Evolutionary conservation across 305 asterid genomes (phyloP).

Genomic region (Fraxinus sp.): DNA sequence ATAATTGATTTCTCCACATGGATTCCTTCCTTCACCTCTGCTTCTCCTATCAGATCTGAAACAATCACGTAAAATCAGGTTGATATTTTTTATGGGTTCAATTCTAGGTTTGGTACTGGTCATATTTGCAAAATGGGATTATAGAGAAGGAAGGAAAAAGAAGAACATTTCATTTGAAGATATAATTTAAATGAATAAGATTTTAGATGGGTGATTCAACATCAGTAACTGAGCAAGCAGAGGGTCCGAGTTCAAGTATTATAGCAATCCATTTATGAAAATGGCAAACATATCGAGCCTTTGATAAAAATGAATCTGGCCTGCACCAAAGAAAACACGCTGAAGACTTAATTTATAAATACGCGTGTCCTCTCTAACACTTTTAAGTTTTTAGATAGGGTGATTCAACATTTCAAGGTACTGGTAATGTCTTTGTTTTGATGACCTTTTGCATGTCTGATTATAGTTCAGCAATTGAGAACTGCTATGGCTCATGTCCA

Average conservation of each 20-base stretch:
- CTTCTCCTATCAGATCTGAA: not conserved
- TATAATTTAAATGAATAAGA: not conserved
- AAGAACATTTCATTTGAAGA: not conserved
- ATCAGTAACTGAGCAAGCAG: not conserved
- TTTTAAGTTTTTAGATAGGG: not conserved
- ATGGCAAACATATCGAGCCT: not conserved
- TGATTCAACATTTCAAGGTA: not conserved
- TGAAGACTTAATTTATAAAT: not conserved
- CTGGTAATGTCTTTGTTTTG: not conserved
- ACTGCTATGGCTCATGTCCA: not conserved
- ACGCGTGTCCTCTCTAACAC: not conserved
- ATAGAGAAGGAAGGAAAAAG: not conserved
- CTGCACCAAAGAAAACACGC: not conserved
- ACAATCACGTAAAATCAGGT: not conserved
- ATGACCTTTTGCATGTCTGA: not conserved
- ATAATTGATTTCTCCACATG: constrained; percentile 7
- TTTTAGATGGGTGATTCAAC: not conserved
- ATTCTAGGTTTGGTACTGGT: not conserved
- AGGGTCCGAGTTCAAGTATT: not conserved
- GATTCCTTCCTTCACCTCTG: not conserved
- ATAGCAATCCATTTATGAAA: not conserved
- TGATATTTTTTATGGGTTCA: not conserved
- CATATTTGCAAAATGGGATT: not conserved
- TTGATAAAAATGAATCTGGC: not conserved
- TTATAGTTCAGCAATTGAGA: not conserved